Evolutionary conservation across 2,329 filamentous ascomycete species (phyloP).

Genomic region (Ploettnerulaceae sp.): DNA sequence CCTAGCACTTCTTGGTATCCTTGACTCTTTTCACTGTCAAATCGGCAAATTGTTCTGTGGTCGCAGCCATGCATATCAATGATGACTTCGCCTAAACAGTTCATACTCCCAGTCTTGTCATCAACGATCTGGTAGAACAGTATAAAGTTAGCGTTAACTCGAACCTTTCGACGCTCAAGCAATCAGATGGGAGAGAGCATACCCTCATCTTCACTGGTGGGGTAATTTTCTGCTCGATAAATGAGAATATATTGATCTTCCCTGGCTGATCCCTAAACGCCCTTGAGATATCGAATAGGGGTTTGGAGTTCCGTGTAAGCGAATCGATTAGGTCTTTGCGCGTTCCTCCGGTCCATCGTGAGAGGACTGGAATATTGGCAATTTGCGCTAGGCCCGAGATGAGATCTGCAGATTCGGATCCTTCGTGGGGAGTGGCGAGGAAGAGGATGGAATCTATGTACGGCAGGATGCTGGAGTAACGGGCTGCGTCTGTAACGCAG

Average conservation of each 20-base stretch:
- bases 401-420: slow-evolving; percentile 26
- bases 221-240: slow-evolving; percentile 13
- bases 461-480: slow-evolving; percentile 24
- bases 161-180: neutral
- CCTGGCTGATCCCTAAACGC: slow-evolving; percentile 19
- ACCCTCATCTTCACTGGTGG: slow-evolving; percentile 4
- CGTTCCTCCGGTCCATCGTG: neutral
- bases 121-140: slow-evolving; percentile 9
- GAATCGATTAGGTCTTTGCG: slow-evolving; percentile 14
- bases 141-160: neutral
- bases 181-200: neutral
- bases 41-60: slow-evolving; percentile 18
- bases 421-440: slow-evolving; percentile 38
- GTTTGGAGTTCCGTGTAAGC: slow-evolving; percentile 11
- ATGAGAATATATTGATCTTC: slow-evolving; percentile 18
- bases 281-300: slow-evolving; percentile 11
- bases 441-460: slow-evolving; percentile 36
- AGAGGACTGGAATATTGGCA: neutral
- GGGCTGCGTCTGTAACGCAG: neutral
- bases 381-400: neutral
- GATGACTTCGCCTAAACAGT: neutral
- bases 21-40: slow-evolving; percentile 2
- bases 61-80: slow-evolving; percentile 13
- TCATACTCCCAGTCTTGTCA: slow-evolving; percentile 1
- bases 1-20: slow-evolving; percentile 1